Base-by-base conservation (phyloP, 768 basidiomycete species). In the Saitozyma podzolica region DNA sequence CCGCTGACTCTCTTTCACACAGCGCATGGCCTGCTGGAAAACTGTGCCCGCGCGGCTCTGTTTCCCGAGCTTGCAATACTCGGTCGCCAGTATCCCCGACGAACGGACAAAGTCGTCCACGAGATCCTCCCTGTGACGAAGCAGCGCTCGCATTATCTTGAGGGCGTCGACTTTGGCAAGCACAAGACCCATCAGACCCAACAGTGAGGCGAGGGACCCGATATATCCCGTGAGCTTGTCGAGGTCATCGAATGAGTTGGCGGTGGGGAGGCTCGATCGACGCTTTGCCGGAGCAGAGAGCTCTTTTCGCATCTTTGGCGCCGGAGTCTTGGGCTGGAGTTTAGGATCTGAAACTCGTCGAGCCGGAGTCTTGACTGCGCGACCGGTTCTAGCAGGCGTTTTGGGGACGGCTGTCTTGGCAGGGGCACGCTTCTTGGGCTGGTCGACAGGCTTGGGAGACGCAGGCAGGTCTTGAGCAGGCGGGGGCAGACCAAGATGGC, bases 61-160 rank as follows among this genome's bases (percentile, higher is more conserved):
- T 75, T 89, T 90, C 3, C 94, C 93, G 1, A 97, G 83, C 42
- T 84, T 85, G 50, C 87, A 81, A 69, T 93, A 92, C 74, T 93
- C 91, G 59, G 86, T 83, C 0, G 89, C 93, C 7, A 95, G 84
- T 49, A 88, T 85, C 1, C 87, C 80, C 2, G 89, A 92, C 1
- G 85, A 80, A 0, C 78, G 77, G 17, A 89, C 81, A 73, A 86
- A 91, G 11, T 82, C 88, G 62, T 88, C 88, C 82, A 80, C 86
- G 82, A 59, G 54, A 52, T 83, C 82, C 0, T 75, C 61, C 37
- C 84, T 80, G 16, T 80, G 78, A 54, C 89, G 85, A 29, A 85
- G 85, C 7, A 94, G 69, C 14, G 83, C 85, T 45, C 88, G 83
- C 3, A 87, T 82, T 14, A 87, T 80, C 57, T 87, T 85, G 29